Conservation (phyloP, 495 filamentous ascomycete genomes). For the Penicillium paradoxum region DNA sequence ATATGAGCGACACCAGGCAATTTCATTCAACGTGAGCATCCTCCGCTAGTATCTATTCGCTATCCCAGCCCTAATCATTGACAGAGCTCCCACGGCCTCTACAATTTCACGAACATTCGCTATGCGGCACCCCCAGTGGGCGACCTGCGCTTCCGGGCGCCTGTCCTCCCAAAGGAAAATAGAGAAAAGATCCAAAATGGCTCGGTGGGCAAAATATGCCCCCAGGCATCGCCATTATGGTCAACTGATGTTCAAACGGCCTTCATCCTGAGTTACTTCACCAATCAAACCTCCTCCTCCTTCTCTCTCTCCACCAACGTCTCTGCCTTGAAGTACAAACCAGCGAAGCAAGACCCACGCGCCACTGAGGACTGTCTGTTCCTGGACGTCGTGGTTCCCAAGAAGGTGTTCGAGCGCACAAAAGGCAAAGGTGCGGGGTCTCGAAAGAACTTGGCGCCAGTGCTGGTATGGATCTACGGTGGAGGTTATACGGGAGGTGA, state of each 20-base stretch:
- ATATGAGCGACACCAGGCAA: conserved; percentile 47
- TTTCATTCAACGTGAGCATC: conserved; percentile 36
- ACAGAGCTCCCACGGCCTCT: conserved; percentile 30
- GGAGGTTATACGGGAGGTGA: conserved; percentile 52
- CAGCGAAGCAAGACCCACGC: conserved; percentile 35
- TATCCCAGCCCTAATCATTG: not conserved
- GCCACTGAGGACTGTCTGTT: conserved; percentile 56
- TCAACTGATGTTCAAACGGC: not conserved
- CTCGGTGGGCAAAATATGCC: conserved; percentile 42
- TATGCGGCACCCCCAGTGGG: conserved; percentile 54
- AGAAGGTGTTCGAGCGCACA: conserved; percentile 34
- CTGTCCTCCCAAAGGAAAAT: conserved; percentile 34
- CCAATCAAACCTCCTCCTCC: conserved; percentile 12
- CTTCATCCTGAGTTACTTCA: not conserved
- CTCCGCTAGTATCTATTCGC: not conserved
- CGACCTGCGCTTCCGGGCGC: conserved; percentile 47
- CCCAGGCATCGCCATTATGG: conserved; percentile 44
- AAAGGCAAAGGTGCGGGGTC: conserved; percentile 13
- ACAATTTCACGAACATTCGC: conserved; percentile 58
- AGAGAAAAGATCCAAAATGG: conserved; percentile 41
- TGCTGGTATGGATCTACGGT: conserved; percentile 58
- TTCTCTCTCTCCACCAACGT: conserved; percentile 32
- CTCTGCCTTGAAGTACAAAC: conserved; percentile 21
- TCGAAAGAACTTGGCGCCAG: conserved; percentile 37
- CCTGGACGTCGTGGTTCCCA: conserved; percentile 48